Evolutionary conservation across 2,329 filamentous ascomycete species (phyloP), one percentile per base, ranked within the genome.

Genomic region (Phaeomoniella chlamydospora): DNA sequence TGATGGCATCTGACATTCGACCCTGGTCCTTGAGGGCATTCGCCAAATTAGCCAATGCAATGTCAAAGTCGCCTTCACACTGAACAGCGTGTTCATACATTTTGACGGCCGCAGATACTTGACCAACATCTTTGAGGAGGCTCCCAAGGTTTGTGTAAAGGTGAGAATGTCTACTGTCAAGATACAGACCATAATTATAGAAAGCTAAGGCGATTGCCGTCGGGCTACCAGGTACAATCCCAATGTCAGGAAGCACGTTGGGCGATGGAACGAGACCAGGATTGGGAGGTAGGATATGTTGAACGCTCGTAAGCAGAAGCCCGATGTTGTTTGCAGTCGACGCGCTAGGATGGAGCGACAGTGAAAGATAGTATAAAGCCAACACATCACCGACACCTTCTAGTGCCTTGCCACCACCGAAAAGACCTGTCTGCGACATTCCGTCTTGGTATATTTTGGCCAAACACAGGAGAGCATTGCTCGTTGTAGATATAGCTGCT

Each of bases 261-360:
- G 56, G 5, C 52, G 52, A 34, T 49, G 49, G 2, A 51, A 44
- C 10, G 50, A 26, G 22, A 26, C 22, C 46, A 38, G 53, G 45
- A 33, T 61, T 65, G 5, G 60, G 57, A 3, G 59, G 58, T 10
- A 54, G 51, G 16, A 65, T 67, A 47, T 93, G 86, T 51, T 94
- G 90, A 14, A 96, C 82, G 38, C 90, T 84, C 4, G 90, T 90
- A n/a, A 98, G 73, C 17, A 98, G 67, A 37, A 98, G 98, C 3
- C 90, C 90, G 10, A 98, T 87, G 53, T 98, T 98, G 54, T 98
- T 98, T 1, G 90, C 90, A 0, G 90, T 98, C 0, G 90, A 98
- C 2, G 90, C 90, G 49, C 90, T 96, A 33, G 90, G 87, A 44
- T 94, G 90, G 2, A 98, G 68, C 0, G 90, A 93, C 3, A 98